Percentiles rank a stretch among this genome's conserved stretches.
phyloP scores from a whole-genome alignment of 495 filamentous ascomycete genomes.

The Hypoxylon fuscum region DNA sequence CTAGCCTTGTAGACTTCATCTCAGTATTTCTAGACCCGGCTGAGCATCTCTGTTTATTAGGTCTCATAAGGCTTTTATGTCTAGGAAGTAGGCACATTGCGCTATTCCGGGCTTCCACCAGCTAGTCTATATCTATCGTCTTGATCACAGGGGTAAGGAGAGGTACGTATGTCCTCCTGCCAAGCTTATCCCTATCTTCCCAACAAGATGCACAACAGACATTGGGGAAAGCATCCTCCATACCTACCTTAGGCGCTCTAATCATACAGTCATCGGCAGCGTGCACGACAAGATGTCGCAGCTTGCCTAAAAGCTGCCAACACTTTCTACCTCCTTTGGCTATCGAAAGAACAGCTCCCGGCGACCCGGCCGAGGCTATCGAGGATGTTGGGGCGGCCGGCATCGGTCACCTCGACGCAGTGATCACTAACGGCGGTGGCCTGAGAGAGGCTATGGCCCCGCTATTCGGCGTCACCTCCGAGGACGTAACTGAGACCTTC shows the following conservation, averaged over 20 bases:
- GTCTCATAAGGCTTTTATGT: too few relatives aligned
- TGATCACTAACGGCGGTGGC: constrained; percentile 36
- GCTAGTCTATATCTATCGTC: constrained; percentile 12
- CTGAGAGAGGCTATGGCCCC: constrained; percentile 6
- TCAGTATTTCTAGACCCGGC: too few relatives aligned
- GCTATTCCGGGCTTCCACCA: too few relatives aligned
- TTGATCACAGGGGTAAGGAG: constrained; percentile 16
- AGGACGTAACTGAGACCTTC: constrained; percentile 12
- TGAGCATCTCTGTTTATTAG: too few relatives aligned
- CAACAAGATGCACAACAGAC: constrained; percentile 10
- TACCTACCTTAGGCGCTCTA: not conserved
- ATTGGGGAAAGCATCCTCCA: constrained; percentile 26
- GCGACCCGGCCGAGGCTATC: constrained; percentile 21
- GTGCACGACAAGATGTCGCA: constrained; percentile 22
- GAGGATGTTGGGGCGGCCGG: constrained; percentile 2
- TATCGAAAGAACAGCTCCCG: constrained; percentile 24
- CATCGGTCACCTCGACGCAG: constrained; percentile 31
- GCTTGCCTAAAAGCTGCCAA: constrained; percentile 14
- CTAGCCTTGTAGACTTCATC: too few relatives aligned
- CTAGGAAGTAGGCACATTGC: too few relatives aligned
- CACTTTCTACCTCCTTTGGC: constrained; percentile 9
- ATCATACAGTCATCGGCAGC: constrained; percentile 36
- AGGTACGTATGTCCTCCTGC: not conserved
- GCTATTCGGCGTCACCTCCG: constrained; percentile 19
- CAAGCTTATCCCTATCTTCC: not conserved